phyloP scores from a whole-genome alignment of 768 basidiomycete genomes.

The Panus rudis region DNA sequence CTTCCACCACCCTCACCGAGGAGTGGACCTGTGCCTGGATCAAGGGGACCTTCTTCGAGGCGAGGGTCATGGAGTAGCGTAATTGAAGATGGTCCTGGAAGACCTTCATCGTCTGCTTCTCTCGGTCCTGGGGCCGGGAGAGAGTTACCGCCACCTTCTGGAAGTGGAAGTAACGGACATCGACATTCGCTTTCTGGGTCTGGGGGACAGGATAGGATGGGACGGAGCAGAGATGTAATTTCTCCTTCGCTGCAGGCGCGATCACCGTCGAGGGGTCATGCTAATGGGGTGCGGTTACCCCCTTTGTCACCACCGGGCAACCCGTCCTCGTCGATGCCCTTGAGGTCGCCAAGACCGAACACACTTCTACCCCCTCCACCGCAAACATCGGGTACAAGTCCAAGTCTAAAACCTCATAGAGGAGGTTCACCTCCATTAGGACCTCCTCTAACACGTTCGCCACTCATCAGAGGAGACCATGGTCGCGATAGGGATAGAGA shows the following conservation, averaged over 20 bases:
- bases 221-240: not conserved
- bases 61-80: slow-evolving; percentile 15
- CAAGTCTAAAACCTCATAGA: slow-evolving; percentile 10
- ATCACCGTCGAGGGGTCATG: slow-evolving; percentile 1
- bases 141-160: slow-evolving; percentile 2
- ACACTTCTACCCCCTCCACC: slow-evolving; percentile 10
- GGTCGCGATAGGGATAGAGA: too few relatives aligned
- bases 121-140: not conserved
- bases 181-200: not conserved
- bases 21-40: slow-evolving; percentile 10
- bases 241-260: slow-evolving; percentile 5
- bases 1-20: slow-evolving; percentile 15
- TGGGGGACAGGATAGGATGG: too few relatives aligned
- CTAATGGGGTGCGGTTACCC: slow-evolving; percentile 7
- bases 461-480: not conserved
- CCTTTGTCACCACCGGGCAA: slow-evolving; percentile 8
- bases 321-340: not conserved
- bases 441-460: slow-evolving; percentile 3
- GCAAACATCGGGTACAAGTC: slow-evolving; percentile 5
- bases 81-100: slow-evolving; percentile 12
- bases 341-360: slow-evolving; percentile 4
- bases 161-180: not conserved
- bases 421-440: slow-evolving; percentile 11
- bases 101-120: slow-evolving; percentile 16
- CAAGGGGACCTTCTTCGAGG: slow-evolving; percentile 15